A percentile compares a stretch with the other conserved stretches of the same genome.
Conservation (phyloP, 305 asterid species). For the Fraxinus ornus region DNA sequence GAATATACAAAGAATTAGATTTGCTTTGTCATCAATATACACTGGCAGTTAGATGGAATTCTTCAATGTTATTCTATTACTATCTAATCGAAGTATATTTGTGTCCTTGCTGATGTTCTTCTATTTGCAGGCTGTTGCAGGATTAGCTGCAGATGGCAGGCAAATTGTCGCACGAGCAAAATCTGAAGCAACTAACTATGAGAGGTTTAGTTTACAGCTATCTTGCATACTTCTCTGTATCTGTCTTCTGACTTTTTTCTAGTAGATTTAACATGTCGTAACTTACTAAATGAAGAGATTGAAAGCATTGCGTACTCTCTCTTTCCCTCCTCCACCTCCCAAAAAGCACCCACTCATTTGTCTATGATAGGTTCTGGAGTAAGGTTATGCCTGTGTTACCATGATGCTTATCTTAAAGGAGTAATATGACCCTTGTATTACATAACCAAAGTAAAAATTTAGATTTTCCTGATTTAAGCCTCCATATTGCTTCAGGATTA, state of each 20-base stretch:
- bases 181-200: constrained; percentile 71
- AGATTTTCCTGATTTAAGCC: not conserved
- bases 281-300: not conserved
- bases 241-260: not conserved
- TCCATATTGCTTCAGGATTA: not conserved
- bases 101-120: constrained; percentile 17
- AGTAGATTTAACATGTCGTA: not conserved
- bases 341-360: not conserved
- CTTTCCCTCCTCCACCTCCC: not conserved
- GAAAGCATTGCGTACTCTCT: not conserved
- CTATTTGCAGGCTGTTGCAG: constrained; percentile 65
- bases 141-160: constrained; percentile 83
- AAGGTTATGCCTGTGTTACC: too few relatives aligned
- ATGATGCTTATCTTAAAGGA: not conserved
- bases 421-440: not conserved
- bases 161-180: constrained; percentile 79
- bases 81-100: not conserved
- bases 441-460: not conserved
- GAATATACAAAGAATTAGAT: too few relatives aligned
- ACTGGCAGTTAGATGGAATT: not conserved
- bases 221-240: not conserved
- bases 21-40: too few relatives aligned
- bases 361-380: too few relatives aligned
- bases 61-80: not conserved
- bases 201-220: constrained; percentile 43